Evolutionary conservation across 768 basidiomycete genomes (phyloP).

Genomic region (Cubamyces sp.): DNA sequence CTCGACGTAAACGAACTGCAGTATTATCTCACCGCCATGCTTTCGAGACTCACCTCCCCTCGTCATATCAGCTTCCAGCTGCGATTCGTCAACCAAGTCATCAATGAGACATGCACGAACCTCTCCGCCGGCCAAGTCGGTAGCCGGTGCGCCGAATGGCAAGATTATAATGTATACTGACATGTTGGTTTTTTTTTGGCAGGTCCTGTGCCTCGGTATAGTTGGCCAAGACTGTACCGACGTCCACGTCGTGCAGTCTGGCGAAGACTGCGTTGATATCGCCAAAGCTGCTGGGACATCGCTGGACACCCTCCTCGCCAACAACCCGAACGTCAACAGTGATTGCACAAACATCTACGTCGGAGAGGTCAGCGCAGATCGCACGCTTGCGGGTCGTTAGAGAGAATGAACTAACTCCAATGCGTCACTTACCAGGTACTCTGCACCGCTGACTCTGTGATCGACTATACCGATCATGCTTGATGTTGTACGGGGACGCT

Average conservation of each 20-base stretch:
- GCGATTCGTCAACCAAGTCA: too few relatives aligned
- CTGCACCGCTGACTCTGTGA: slow-evolving; percentile 21
- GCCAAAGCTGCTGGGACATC: slow-evolving; percentile 45
- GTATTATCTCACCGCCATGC: too few relatives aligned
- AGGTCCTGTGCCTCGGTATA: slow-evolving; percentile 61
- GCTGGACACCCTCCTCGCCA: slow-evolving; percentile 50
- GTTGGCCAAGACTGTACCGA: slow-evolving; percentile 57
- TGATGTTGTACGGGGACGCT: too few relatives aligned
- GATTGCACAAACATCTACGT: slow-evolving; percentile 59
- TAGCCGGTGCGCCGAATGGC: too few relatives aligned
- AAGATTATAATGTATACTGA: neutral
- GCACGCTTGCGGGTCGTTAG: too few relatives aligned
- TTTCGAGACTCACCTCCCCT: too few relatives aligned
- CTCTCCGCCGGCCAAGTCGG: too few relatives aligned
- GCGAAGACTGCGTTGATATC: slow-evolving; percentile 57
- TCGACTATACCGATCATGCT: neutral
- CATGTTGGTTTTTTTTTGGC: neutral
- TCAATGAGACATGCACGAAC: too few relatives aligned
- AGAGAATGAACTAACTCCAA: too few relatives aligned
- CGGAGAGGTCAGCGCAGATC: slow-evolving; percentile 49
- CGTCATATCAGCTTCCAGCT: too few relatives aligned
- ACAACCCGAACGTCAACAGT: slow-evolving; percentile 67
- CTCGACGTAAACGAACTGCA: too few relatives aligned
- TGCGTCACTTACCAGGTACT: slow-evolving; percentile 19
- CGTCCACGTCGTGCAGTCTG: slow-evolving; percentile 49